Conservation (phyloP, 352 stramenopile genomes). For the Phytophthora sp. region DNA sequence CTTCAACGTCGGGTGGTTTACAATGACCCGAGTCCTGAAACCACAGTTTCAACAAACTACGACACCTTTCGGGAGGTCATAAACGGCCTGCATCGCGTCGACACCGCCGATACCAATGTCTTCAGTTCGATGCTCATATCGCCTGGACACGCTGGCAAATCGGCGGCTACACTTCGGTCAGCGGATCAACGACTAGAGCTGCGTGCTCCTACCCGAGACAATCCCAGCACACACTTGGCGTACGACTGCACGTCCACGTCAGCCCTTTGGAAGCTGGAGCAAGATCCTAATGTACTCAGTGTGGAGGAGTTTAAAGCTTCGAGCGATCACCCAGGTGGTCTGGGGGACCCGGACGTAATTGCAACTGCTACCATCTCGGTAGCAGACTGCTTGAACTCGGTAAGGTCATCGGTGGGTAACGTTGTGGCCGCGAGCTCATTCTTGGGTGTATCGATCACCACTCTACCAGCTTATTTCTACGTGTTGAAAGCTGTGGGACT, state of each 20-base stretch:
- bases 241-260: conserved; percentile 31
- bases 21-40: background rate
- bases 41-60: conserved; percentile 12
- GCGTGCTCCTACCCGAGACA: background rate
- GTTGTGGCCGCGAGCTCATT: conserved; percentile 13
- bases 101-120: conserved; percentile 4
- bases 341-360: background rate
- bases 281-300: conserved; percentile 15
- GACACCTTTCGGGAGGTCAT: background rate
- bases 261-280: conserved; percentile 17
- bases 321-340: background rate
- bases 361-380: background rate
- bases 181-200: background rate
- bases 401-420: conserved; percentile 1
- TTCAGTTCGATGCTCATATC: conserved; percentile 9
- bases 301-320: background rate
- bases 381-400: background rate
- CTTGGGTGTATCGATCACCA: conserved; percentile 1
- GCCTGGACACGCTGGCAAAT: background rate
- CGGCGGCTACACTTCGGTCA: background rate
- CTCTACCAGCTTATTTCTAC: conserved; percentile 9
- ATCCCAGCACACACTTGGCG: conserved; percentile 13
- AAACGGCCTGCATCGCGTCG: conserved; percentile 4
- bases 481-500: conserved; percentile 4
- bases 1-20: conserved; percentile 2